Evolutionary conservation across 257 asterid species (phyloP).

Genomic region (Ajuga chamaepitys): DNA sequence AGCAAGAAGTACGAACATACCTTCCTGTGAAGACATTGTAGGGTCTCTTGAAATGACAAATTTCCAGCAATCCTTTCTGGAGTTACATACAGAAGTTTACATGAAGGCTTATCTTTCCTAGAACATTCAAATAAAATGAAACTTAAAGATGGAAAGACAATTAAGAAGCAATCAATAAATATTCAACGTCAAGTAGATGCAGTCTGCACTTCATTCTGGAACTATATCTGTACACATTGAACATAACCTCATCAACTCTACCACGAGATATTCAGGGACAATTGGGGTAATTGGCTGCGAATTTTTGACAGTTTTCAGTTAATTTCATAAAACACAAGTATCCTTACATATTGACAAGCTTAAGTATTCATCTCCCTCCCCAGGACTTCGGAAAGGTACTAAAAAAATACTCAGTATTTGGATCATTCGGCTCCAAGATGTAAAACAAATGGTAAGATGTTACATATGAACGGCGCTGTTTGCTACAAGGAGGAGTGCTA

Average conservation of each 20-base stretch:
- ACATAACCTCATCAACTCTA: background rate
- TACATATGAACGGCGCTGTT: background rate
- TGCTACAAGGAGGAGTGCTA: background rate
- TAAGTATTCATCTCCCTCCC: no score
- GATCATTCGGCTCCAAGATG: background rate
- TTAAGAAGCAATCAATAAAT: background rate
- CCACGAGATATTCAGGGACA: background rate
- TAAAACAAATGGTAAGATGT: background rate
- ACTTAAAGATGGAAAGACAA: constrained; percentile 1
- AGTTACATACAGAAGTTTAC: constrained; percentile 93
- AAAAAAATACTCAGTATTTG: background rate
- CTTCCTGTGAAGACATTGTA: constrained; percentile 57
- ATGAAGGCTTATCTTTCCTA: constrained; percentile 87
- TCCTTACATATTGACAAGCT: no score
- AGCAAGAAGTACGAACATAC: constrained; percentile 29
- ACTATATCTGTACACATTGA: background rate
- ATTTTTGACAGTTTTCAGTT: no score
- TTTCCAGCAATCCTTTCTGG: constrained; percentile 98
- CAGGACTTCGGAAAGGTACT: no score
- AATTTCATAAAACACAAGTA: no score
- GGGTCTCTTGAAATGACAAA: constrained; percentile 68
- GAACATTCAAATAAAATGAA: constrained; percentile 14
- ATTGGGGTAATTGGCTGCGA: no score
- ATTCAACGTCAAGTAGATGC: background rate
- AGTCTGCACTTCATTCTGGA: constrained; percentile 6